A percentile compares a stretch with the other conserved stretches of the same genome.
Conservation (phyloP, 1,284 basidiomycete genomes). For the Fomitopsis pinicola region DNA sequence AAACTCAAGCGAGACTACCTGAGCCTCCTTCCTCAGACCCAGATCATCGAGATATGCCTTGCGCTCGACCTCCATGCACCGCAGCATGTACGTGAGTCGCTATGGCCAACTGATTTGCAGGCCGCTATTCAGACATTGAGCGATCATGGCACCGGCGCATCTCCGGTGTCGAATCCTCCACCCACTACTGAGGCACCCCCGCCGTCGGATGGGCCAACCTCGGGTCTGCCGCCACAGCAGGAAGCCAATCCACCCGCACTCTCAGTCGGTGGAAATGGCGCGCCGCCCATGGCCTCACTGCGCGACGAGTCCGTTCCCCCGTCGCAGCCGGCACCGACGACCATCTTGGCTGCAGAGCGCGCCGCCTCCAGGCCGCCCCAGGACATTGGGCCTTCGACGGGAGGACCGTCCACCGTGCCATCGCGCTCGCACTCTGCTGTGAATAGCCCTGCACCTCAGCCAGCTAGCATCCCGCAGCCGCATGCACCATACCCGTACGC, state of each 20-base stretch:
- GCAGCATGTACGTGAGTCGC: conserved; percentile 46
- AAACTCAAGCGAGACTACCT: conserved; percentile 58
- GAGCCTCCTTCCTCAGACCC: conserved; percentile 54
- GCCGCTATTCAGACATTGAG: conserved; percentile 55
- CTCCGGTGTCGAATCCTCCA: neutral
- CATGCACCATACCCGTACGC: conserved; percentile 26
- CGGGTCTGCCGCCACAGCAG: conserved; percentile 15
- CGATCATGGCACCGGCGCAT: conserved; percentile 23
- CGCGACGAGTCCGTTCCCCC: conserved; percentile 4
- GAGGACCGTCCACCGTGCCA: neutral
- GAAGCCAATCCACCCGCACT: conserved; percentile 21
- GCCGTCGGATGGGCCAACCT: neutral
- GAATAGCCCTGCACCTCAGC: conserved; percentile 14
- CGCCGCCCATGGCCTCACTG: conserved; percentile 22
- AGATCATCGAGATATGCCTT: conserved; percentile 74
- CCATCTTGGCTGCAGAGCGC: neutral
- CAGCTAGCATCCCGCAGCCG: conserved; percentile 17
- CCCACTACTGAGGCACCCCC: neutral
- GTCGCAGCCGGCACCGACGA: neutral
- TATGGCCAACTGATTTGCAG: conserved; percentile 69
- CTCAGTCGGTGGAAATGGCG: conserved; percentile 4
- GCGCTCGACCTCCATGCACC: conserved; percentile 66
- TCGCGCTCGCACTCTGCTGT: neutral
- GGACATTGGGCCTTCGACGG: neutral
- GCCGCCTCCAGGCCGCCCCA: neutral